phyloP scores from a whole-genome alignment of 306 rosid genomes.

The Trichosanthes truncata region DNA sequence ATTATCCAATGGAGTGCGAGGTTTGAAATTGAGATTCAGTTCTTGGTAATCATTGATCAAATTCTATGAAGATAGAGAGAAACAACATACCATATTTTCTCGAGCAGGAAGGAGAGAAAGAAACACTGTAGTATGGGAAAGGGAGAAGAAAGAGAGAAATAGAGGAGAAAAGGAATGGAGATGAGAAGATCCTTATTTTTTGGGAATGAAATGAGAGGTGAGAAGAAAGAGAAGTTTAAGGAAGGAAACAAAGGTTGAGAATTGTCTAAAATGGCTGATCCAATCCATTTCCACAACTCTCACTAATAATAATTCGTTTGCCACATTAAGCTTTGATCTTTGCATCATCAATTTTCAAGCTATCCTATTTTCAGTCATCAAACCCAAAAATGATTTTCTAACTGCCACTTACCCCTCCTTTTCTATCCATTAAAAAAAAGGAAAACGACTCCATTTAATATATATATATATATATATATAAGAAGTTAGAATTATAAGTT shows the following conservation, averaged over 20 bases:
- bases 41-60: not conserved
- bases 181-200: constrained; percentile 11
- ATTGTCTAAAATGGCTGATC: not conserved
- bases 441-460: no score
- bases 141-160: constrained; percentile 5
- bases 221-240: not conserved
- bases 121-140: not conserved
- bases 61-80: not conserved
- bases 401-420: not conserved
- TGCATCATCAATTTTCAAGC: not conserved
- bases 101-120: not conserved
- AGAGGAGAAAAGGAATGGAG: not conserved
- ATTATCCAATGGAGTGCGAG: not conserved
- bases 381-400: not conserved
- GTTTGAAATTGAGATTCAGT: not conserved
- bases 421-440: no score
- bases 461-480: no score
- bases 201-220: constrained; percentile 4
- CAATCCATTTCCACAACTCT: not conserved
- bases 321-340: not conserved
- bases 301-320: not conserved
- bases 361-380: not conserved
- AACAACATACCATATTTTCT: not conserved
- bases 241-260: not conserved
- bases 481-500: no score